Conservation (phyloP, 306 rosid species). For the Cyclanthera cordifolia region DNA sequence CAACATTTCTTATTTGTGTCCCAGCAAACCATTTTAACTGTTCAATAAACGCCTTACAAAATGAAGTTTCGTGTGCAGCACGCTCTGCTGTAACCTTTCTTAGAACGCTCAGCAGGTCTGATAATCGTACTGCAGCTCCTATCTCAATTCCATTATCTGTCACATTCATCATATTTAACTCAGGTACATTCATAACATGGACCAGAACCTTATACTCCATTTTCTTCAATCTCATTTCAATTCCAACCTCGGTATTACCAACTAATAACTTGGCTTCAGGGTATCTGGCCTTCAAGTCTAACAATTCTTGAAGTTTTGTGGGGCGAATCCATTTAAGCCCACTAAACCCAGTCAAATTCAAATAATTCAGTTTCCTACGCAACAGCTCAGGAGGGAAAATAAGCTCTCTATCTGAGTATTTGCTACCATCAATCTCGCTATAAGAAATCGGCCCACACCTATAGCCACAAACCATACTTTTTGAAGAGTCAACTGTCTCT, state of each 20-base stretch:
- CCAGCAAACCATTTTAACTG: constrained; percentile 99
- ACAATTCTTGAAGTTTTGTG: constrained; percentile 46
- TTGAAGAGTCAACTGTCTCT: constrained; percentile 19
- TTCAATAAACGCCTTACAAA: constrained; percentile 72
- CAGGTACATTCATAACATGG: constrained; percentile 62
- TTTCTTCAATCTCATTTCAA: constrained; percentile 78
- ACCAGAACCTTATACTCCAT: constrained; percentile 54
- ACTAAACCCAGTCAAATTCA: constrained; percentile 59
- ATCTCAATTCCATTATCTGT: constrained; percentile 66
- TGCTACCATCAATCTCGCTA: constrained; percentile 72
- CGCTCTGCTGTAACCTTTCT: constrained; percentile 48
- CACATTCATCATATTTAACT: constrained; percentile 47
- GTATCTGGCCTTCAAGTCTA: constrained; percentile 59
- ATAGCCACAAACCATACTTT: constrained; percentile 22
- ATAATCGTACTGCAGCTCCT: constrained; percentile 80
- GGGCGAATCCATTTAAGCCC: constrained; percentile 85
- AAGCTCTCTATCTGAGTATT: constrained; percentile 66
- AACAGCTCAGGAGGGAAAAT: constrained; percentile 84
- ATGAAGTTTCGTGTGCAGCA: constrained; percentile 50
- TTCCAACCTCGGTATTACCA: constrained; percentile 93
- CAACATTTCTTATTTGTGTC: constrained; percentile 76
- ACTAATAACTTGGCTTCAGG: constrained; percentile 73
- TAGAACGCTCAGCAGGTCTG: constrained; percentile 50
- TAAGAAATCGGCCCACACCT: constrained; percentile 41
- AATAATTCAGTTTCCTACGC: constrained; percentile 36